phyloP scores from a whole-genome alignment of 1,139 yeast genomes.

The Sugiyamaella xylanicola region DNA sequence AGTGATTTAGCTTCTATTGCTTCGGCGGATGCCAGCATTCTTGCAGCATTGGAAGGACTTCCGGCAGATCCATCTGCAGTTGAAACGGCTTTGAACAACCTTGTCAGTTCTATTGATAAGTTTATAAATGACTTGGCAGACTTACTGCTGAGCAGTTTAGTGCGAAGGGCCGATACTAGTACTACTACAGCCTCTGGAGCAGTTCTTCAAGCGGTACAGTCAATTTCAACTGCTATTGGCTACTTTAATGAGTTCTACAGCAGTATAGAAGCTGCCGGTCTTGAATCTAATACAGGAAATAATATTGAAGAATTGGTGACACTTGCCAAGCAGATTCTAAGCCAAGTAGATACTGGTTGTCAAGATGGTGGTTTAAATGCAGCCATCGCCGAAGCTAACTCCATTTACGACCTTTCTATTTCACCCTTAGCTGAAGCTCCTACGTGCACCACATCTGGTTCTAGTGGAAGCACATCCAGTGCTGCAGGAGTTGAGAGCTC shows the following conservation, averaged over 20 bases:
- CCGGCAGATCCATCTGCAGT: conserved; percentile 1
- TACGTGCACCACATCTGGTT: not conserved
- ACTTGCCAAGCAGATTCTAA: conserved; percentile 12
- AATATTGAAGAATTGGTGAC: conserved; percentile 12
- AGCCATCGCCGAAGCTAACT: conserved; percentile 17
- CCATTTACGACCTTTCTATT: not conserved
- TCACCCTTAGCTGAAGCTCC: not conserved
- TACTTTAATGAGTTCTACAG: not conserved
- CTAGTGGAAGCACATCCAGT: not conserved
- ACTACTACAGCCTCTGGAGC: conserved; percentile 5
- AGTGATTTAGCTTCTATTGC: conserved; percentile 13
- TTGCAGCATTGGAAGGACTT: conserved; percentile 3
- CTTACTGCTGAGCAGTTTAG: not conserved
- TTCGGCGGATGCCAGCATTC: conserved; percentile 14
- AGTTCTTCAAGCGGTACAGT: conserved; percentile 14
- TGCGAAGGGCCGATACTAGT: not conserved
- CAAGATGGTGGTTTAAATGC: conserved; percentile 12
- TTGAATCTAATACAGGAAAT: not conserved
- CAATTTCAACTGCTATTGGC: conserved; percentile 9
- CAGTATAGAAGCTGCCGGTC: not conserved
- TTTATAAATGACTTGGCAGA: conserved; percentile 5
- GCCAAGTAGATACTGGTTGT: conserved; percentile 9
- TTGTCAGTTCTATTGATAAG: not conserved
- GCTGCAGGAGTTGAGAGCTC: not conserved
- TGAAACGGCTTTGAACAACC: not conserved